Base-by-base conservation (phyloP, 148 eudicot genomes). In the Beta vulgaris region DNA sequence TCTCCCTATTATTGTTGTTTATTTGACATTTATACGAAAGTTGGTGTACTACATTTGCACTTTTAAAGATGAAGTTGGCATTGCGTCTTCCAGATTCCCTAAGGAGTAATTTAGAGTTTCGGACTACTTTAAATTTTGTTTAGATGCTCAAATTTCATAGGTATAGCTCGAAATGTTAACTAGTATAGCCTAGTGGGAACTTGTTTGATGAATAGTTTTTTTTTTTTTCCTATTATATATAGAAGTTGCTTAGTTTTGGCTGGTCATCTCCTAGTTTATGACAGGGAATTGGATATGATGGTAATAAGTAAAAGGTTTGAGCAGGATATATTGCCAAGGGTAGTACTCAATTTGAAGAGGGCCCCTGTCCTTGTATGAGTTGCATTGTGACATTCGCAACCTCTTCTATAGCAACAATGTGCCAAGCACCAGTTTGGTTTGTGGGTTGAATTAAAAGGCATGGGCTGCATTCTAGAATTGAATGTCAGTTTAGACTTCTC, bases 401-500 rank as follows among this genome's bases (percentile, higher is more conserved):
- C 93, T 88, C 98, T 90, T 87, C 88, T 69, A 90, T 43, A 92
- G 39, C 73, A 81, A 90, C 37, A 72, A 11, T 39, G 59, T 13
- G 65, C 78, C 87, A 55, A 49, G 82, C 78, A 66, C 67, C 7
- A n/a, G 75, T 80, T 80, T 82, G 86, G 92, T 69, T 66, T 10
- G 57, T 54, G 95, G 90, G 97, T 87, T 71, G 95, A 79, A 79
- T 76, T 28, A 81, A 90, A 92, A 90, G 91, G 90, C 90, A 81
- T 83, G 90, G 93, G 82, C 88, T 90, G 85, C 89, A 86, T 90
- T 89, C 96, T 88, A 89, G 73, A 43, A 86, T 90, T 90, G 98
- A 87, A 83, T 88, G 88, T 31, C 71, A 82, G 89, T 74, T 81
- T 92, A 88, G 98, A 86, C 80, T 89, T 90, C 87, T 85, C 93